phyloP scores from a whole-genome alignment of 805 yeast genomes.

The Isabelozyma pseudorhagii region DNA sequence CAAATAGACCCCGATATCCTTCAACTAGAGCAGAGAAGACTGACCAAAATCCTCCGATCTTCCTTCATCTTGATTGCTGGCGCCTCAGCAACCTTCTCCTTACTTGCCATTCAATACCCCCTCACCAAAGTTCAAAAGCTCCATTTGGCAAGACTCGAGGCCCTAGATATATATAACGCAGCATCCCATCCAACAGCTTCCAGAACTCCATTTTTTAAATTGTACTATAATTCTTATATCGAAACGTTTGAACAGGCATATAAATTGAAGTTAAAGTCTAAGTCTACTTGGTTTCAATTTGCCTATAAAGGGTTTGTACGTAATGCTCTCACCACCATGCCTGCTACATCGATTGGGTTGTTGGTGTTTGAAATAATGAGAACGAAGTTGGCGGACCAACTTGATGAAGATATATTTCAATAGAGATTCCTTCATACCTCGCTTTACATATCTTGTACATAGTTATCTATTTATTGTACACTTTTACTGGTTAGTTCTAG shows the following conservation, averaged over 20 bases:
- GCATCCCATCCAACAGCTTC: slow-evolving; percentile 16
- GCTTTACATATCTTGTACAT: slow-evolving; percentile 1
- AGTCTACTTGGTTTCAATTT: slow-evolving; percentile 58
- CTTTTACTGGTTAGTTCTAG: slow-evolving; percentile 20
- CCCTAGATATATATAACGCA: slow-evolving; percentile 62
- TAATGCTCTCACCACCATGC: slow-evolving; percentile 72
- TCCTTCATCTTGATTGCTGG: slow-evolving; percentile 79
- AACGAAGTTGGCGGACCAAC: slow-evolving; percentile 31
- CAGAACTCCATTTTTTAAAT: slow-evolving; percentile 35
- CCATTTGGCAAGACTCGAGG: slow-evolving; percentile 76
- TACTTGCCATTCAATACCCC: slow-evolving; percentile 82
- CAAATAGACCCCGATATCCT: slow-evolving; percentile 12
- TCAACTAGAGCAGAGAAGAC: slow-evolving; percentile 31
- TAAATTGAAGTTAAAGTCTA: slow-evolving; percentile 52
- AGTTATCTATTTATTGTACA: slow-evolving; percentile 2
- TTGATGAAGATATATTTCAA: slow-evolving; percentile 18
- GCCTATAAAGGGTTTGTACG: slow-evolving; percentile 75
- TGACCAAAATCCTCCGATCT: slow-evolving; percentile 56
- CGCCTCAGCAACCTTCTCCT: slow-evolving; percentile 75
- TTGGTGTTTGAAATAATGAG: slow-evolving; percentile 82
- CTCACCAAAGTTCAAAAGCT: slow-evolving; percentile 74
- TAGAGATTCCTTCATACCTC: neutral
- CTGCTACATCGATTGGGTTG: slow-evolving; percentile 85
- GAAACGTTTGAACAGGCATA: slow-evolving; percentile 67
- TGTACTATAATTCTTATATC: slow-evolving; percentile 71